These are phyloP conservation scores for Juncus inflexus DNA, from an alignment of 176 grass and related monocot species.

Conservation along the genomic window DNA sequence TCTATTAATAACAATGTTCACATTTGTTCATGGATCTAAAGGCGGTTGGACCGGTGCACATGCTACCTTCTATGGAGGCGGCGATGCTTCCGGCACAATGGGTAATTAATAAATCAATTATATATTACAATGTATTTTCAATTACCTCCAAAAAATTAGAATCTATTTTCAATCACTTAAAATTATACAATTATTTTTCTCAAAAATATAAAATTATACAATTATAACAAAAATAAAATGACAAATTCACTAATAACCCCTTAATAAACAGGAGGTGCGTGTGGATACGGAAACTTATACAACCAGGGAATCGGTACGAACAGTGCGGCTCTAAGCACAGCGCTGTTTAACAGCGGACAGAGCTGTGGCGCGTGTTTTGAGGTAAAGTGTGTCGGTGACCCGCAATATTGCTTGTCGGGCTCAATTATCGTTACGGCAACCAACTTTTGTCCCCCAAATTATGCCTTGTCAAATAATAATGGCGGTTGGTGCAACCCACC, in stretches of 20 bases:
- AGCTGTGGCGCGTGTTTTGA: constrained; percentile 70
- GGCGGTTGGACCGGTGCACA: constrained; percentile 44
- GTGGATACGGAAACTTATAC: constrained; percentile 95
- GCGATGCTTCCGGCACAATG: constrained; percentile 71
- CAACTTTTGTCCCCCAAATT: constrained; percentile 66
- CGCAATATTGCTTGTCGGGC: constrained; percentile 31
- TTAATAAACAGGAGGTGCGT: constrained; percentile 63
- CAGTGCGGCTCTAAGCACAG: constrained; percentile 89
- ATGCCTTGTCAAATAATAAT: constrained; percentile 33
- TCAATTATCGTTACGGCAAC: constrained; percentile 63
- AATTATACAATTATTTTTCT: background rate
- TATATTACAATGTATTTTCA: background rate
- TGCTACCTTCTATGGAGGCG: constrained; percentile 77
- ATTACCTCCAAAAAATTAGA: background rate
- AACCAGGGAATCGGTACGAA: constrained; percentile 73
- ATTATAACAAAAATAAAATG: background rate
- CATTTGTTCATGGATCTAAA: background rate
- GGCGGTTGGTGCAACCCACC: constrained; percentile 84
- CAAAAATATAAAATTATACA: background rate
- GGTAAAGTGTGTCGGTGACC: constrained; percentile 39
- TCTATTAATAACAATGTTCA: constrained; percentile 13
- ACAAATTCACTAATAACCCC: background rate
- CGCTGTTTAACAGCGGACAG: constrained; percentile 56
- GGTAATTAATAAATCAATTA: constrained; percentile 27
- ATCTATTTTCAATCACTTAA: background rate